Evolutionary conservation across 441 rosid genomes (phyloP), one percentile per base, ranked within the genome.

Genomic region (Isatis lusitanica): DNA sequence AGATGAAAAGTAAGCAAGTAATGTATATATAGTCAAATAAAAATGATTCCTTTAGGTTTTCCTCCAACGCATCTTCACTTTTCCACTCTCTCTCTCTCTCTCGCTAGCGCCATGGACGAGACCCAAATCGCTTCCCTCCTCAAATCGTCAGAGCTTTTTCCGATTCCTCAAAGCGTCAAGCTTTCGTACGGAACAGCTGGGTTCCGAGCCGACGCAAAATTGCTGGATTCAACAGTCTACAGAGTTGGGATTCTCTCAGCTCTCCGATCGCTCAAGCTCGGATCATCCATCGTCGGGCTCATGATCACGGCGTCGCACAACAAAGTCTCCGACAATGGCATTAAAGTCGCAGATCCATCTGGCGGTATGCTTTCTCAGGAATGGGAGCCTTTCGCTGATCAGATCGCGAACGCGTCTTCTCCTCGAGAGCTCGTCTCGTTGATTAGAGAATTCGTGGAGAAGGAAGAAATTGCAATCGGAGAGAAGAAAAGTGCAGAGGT

Each of bases 261-360:
- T 57, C 88, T 94, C 65, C 75, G 99, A 76, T 92, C 99, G 2
- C 63, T 94, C 42, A 89, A 89, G 75, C 92, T 94, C 50, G 80
- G 67, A 4, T 61, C 80, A 53, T 75, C 93, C 1, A 81, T 83
- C 74, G 75, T 86, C 64, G 99, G 99, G 3, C 80, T 94, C 71
- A 85, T 94, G 98, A 88, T 94, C 86, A 92, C 99, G 2, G 99
- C 97, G 16, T 94, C 98, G 4, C 99, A 92, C 81, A 94, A 92
- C 72, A 59, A 82, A 80, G 83, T 82, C 63, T 81, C 81, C 17
- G 98, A 94, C 70, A 92, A 94, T 72, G 99, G 99, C 51, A 81
- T 92, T 79, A 94, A 94, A 79, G 80, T 94, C 71, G 77, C 93
- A 17, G 99, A 90, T 67, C 96, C 99, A 17, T 80, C 81, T 30